A percentile compares a stretch with the other conserved stretches of the same genome.
These are phyloP conservation scores for Ambrosiella xylebori DNA, from an alignment of 2,329 filamentous ascomycete species.

Conservation along the genomic window DNA sequence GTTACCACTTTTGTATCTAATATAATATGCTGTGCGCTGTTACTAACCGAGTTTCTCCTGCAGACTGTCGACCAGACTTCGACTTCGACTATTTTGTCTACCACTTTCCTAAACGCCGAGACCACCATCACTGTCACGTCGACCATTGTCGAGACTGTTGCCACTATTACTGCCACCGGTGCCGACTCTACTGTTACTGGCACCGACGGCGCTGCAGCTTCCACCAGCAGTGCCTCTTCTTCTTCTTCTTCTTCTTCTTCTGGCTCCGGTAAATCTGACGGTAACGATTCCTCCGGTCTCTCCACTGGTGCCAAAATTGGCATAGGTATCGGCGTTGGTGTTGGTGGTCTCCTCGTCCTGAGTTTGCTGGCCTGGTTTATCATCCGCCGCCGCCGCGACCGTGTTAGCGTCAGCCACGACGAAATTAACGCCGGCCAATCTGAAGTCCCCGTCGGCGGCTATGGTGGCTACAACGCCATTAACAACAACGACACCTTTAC, in stretches of 20 bases:
- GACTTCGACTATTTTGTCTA: conserved; percentile 16
- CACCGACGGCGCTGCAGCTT: conserved; percentile 19
- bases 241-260: conserved; percentile 17
- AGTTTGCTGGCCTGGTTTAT: conserved; percentile 14
- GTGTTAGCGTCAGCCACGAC: conserved; percentile 19
- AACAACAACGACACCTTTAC: conserved; percentile 13
- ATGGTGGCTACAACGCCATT: conserved; percentile 14
- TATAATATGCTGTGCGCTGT: background rate
- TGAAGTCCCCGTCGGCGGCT: conserved; percentile 25
- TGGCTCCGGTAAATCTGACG: background rate
- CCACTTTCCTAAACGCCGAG: conserved; percentile 19
- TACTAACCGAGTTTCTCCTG: background rate
- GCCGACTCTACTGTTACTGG: conserved; percentile 21
- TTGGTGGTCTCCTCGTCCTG: conserved; percentile 21
- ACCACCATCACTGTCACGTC: conserved; percentile 24
- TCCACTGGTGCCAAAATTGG: conserved; percentile 28
- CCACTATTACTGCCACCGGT: conserved; percentile 20
- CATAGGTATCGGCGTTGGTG: conserved; percentile 25
- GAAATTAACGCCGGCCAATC: conserved; percentile 24
- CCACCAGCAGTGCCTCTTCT: conserved; percentile 15
- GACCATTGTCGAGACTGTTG: conserved; percentile 18
- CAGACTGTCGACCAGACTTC: conserved; percentile 16
- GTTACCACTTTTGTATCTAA: background rate
- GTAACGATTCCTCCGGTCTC: conserved; percentile 18
- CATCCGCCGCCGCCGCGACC: conserved; percentile 14